Evolutionary conservation across 345 rosid species (phyloP), one percentile per base, ranked within the genome.

Genomic region (Ceriops tagal): DNA sequence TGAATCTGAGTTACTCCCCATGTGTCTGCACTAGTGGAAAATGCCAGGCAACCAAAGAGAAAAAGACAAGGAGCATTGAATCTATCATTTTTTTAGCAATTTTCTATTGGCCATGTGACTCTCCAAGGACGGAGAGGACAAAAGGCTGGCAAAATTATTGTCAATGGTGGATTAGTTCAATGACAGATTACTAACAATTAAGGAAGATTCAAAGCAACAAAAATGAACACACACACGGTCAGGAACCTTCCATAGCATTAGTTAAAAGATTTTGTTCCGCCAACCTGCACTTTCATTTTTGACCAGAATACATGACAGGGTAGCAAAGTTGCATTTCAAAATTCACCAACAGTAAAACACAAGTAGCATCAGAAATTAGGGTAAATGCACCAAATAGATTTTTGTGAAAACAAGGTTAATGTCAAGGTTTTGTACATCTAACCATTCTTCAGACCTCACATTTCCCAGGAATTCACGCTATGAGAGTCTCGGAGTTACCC

Each of bases 61-160:
- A 35, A 37, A 61, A 59, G 5, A n/a, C 5, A 15, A 43, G 7
- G 49, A 27, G 55, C 0, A 20, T 43, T 35, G 22, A 34, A 10
- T 19, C 20, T 34, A 39, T 70, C 69, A 64, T 62, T 73, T 77
- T 43, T 43, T 13, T 13, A 56, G 53, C 68, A 69, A 61, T 73
- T 73, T 78, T 69, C 75, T 63, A 82, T 74, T 80, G 75, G 82
- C 58, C 64, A 39, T 9, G 60, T 80, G 85, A 78, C 76, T 80
- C 85, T 75, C 70, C 78, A 47, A 55, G 39, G 46, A 65, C 62
- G 24, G 49, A 16, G 5, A 62, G 28, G 1, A 3, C 59, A 43
- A 61, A 61, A 59, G 56, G 16, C 10, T 58, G 61, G 6, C 30
- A 37, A 43, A 62, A 28, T 65, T 59, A 53, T 53, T 58, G 20